Evolutionary conservation across 176 grass and related monocot species (phyloP).

Genomic region (Juncus inflexus): DNA sequence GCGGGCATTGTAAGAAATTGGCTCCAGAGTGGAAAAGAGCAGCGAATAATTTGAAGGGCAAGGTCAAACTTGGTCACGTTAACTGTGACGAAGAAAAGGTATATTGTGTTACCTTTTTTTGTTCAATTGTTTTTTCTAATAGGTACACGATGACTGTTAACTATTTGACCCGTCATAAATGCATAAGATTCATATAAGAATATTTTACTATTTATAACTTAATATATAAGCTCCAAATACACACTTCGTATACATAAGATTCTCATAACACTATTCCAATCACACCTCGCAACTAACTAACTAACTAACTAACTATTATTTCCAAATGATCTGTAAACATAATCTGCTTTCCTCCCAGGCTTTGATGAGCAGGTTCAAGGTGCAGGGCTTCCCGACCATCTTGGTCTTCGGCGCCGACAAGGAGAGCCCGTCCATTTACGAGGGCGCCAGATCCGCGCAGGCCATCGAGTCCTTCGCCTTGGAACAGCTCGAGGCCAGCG

Average conservation of each 20-base stretch:
- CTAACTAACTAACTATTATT: not conserved
- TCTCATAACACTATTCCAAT: too few relatives aligned
- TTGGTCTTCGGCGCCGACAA: slow-evolving; percentile 97
- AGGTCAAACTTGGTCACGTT: slow-evolving; percentile 93
- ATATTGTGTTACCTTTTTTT: too few relatives aligned
- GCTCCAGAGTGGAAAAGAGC: slow-evolving; percentile 98
- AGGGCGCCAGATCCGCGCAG: slow-evolving; percentile 68
- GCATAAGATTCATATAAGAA: too few relatives aligned
- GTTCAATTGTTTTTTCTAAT: too few relatives aligned
- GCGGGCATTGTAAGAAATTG: slow-evolving; percentile 98
- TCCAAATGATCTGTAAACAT: slow-evolving; percentile 19
- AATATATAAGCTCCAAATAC: too few relatives aligned
- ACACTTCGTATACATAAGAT: too few relatives aligned
- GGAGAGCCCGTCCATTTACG: slow-evolving; percentile 65
- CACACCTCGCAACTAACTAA: too few relatives aligned
- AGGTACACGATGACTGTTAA: too few relatives aligned
- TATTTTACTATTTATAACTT: too few relatives aligned
- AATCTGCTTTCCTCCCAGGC: slow-evolving; percentile 41
- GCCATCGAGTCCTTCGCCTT: slow-evolving; percentile 81
- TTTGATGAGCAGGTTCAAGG: slow-evolving; percentile 97
- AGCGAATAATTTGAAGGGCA: slow-evolving; percentile 89
- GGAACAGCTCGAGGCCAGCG: slow-evolving; percentile 81
- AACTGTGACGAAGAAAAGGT: slow-evolving; percentile 99
- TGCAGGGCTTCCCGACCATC: slow-evolving; percentile 95
- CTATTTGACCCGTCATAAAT: too few relatives aligned